These are phyloP conservation scores for Sordariomycetes sp. DNA, from an alignment of 2,329 filamentous ascomycete genomes.

Conservation along the genomic window DNA sequence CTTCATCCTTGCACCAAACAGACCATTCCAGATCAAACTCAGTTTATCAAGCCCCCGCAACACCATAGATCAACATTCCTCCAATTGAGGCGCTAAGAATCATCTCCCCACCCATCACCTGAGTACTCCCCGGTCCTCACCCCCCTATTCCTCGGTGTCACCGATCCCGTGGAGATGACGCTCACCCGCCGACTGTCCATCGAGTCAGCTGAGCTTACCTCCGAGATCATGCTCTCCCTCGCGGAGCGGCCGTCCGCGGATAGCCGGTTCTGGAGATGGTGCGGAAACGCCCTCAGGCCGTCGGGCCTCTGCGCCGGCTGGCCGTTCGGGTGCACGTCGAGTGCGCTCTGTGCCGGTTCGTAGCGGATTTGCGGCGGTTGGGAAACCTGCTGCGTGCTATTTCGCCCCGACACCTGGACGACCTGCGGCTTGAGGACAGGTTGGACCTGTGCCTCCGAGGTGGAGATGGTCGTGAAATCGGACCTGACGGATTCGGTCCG, in stretches of 20 bases:
- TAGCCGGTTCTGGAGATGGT: background rate
- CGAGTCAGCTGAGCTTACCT: background rate
- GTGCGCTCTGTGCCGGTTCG: background rate
- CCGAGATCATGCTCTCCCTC: background rate
- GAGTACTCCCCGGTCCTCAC: conserved; percentile 16
- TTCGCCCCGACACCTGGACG: conserved; percentile 5
- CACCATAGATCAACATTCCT: background rate
- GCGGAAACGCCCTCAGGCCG: background rate
- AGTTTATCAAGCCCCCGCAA: no score
- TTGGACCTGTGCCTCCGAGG: conserved; percentile 11
- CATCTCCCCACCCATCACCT: conserved; percentile 15
- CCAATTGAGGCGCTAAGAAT: background rate
- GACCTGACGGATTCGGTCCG: conserved; percentile 7
- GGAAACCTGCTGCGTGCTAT: background rate
- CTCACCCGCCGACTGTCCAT: conserved; percentile 1
- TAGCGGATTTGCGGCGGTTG: background rate
- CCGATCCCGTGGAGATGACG: conserved; percentile 1
- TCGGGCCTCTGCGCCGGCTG: background rate
- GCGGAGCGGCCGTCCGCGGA: background rate
- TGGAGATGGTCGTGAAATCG: conserved; percentile 7
- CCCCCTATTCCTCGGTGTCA: conserved; percentile 11
- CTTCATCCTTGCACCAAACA: background rate
- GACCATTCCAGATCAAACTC: background rate
- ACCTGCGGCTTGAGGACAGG: conserved; percentile 12
- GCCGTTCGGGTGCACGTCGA: background rate